phyloP scores from a whole-genome alignment of 2,329 filamentous ascomycete species.

The Sodiomyces alkalinus region DNA sequence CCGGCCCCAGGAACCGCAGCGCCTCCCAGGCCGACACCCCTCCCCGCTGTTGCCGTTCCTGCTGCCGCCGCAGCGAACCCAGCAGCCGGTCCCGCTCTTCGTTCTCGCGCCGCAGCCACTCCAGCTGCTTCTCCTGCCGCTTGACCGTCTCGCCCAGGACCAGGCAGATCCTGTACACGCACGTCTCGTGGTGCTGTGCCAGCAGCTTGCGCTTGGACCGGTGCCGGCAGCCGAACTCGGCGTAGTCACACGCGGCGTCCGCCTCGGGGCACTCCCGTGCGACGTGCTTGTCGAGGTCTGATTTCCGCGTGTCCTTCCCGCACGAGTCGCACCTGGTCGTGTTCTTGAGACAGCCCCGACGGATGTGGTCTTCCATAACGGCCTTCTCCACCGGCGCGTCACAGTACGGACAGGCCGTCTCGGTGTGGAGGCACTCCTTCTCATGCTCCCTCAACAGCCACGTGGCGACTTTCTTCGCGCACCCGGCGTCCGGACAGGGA shows the following conservation, averaged over 20 bases:
- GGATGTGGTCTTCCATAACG: conserved; percentile 28
- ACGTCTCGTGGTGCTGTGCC: conserved; percentile 28
- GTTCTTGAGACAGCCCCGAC: conserved; percentile 27
- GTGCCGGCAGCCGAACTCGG: conserved; percentile 31
- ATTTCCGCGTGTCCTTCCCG: conserved; percentile 24
- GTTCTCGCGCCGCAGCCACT: conserved; percentile 19
- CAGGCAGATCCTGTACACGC: conserved; percentile 36
- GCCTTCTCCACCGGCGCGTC: conserved; percentile 29
- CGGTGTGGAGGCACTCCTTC: conserved; percentile 39
- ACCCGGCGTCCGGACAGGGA: conserved; percentile 37
- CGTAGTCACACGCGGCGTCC: conserved; percentile 28
- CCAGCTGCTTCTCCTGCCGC: conserved; percentile 32
- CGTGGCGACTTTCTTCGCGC: conserved; percentile 33
- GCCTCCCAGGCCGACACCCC: conserved; percentile 3
- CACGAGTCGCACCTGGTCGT: conserved; percentile 35
- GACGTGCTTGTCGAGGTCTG: conserved; percentile 30
- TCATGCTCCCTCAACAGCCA: conserved; percentile 23
- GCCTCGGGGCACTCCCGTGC: conserved; percentile 28
- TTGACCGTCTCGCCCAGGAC: conserved; percentile 31
- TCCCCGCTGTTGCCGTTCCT: conserved; percentile 15
- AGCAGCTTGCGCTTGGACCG: conserved; percentile 22
- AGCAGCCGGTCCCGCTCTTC: conserved; percentile 19
- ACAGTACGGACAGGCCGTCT: conserved; percentile 38
- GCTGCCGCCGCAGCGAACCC: conserved; percentile 18
- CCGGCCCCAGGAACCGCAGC: conserved; percentile 4